Percentiles rank a stretch among this genome's conserved stretches.
These are phyloP conservation scores for Phyllosticta paracitricarpa DNA, from an alignment of 2,329 filamentous ascomycete genomes.

Conservation along the genomic window DNA sequence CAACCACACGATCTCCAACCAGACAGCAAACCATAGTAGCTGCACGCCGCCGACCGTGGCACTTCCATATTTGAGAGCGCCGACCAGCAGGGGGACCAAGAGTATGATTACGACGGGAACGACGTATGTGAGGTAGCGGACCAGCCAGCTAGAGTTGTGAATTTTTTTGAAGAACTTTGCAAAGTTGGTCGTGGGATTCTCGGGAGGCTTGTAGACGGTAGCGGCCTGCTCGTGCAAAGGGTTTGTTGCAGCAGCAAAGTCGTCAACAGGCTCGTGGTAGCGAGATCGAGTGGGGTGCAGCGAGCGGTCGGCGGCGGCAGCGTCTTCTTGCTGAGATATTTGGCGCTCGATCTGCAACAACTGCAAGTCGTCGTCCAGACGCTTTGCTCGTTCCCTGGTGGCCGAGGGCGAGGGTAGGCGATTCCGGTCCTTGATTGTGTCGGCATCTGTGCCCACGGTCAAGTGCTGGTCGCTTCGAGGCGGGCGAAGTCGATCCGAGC, in stretches of 20 bases:
- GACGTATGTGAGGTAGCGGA: conserved; percentile 65
- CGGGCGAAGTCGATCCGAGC: background rate
- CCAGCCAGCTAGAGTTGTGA: conserved; percentile 54
- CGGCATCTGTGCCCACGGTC: conserved; percentile 28
- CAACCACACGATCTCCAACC: conserved; percentile 89
- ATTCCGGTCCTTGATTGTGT: conserved; percentile 29
- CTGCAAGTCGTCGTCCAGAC: conserved; percentile 56
- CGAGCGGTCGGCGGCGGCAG: conserved; percentile 31
- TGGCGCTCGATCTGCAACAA: conserved; percentile 56
- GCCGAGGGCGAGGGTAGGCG: conserved; percentile 41
- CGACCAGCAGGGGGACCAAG: conserved; percentile 58
- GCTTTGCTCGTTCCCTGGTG: conserved; percentile 48
- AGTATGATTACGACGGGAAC: conserved; percentile 53
- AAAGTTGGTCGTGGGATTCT: conserved; percentile 51
- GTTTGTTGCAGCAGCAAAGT: conserved; percentile 58
- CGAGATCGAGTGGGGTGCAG: conserved; percentile 44
- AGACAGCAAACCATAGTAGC: conserved; percentile 87
- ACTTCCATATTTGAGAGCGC: conserved; percentile 47
- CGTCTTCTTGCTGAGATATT: conserved; percentile 35
- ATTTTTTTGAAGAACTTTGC: conserved; percentile 55
- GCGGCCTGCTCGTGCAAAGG: conserved; percentile 55
- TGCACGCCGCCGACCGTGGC: conserved; percentile 63
- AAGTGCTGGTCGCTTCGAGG: conserved; percentile 1
- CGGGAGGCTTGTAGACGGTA: conserved; percentile 53
- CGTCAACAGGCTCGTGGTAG: conserved; percentile 49